These are phyloP conservation scores for Fusarium torulosum DNA, from an alignment of 2,329 filamentous ascomycete species.

Conservation along the genomic window DNA sequence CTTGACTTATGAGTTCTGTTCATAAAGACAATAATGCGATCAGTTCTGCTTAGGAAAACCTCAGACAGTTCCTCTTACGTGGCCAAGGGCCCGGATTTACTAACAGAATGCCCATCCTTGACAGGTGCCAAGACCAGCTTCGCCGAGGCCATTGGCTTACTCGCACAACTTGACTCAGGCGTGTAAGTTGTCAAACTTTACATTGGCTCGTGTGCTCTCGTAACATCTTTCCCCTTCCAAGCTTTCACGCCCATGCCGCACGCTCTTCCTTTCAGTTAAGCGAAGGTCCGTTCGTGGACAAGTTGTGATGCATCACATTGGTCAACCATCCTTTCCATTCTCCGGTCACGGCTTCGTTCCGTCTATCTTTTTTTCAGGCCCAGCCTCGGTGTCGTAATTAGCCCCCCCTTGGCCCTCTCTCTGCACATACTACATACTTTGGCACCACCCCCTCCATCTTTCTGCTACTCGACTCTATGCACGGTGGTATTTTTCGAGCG, in stretches of 20 bases:
- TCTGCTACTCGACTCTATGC: constrained; percentile 26
- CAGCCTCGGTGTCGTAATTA: constrained; percentile 33
- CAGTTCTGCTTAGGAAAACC: constrained; percentile 5
- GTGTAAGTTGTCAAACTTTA: constrained; percentile 28
- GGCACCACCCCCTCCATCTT: constrained; percentile 32
- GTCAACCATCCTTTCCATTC: constrained; percentile 7
- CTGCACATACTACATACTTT: constrained; percentile 30
- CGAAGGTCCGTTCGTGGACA: constrained; percentile 23
- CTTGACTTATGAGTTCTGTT: background rate
- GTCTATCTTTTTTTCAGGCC: background rate
- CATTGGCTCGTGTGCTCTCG: constrained; percentile 29
- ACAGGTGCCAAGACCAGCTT: constrained; percentile 35
- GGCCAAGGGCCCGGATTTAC: constrained; percentile 41
- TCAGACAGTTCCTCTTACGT: constrained; percentile 43
- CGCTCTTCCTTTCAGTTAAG: constrained; percentile 11
- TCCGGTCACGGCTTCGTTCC: constrained; percentile 31
- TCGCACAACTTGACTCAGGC: constrained; percentile 26
- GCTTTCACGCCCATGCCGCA: constrained; percentile 10
- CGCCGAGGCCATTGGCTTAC: constrained; percentile 27
- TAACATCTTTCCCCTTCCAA: constrained; percentile 12
- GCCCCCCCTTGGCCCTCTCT: constrained; percentile 18
- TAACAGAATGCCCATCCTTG: constrained; percentile 44
- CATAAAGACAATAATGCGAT: background rate
- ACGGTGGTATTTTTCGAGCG: constrained; percentile 32
- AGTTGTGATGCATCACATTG: constrained; percentile 45